These are phyloP conservation scores for Nymphaea colorata DNA, from an alignment of 164 flowering plant genomes.

Conservation along the genomic window DNA sequence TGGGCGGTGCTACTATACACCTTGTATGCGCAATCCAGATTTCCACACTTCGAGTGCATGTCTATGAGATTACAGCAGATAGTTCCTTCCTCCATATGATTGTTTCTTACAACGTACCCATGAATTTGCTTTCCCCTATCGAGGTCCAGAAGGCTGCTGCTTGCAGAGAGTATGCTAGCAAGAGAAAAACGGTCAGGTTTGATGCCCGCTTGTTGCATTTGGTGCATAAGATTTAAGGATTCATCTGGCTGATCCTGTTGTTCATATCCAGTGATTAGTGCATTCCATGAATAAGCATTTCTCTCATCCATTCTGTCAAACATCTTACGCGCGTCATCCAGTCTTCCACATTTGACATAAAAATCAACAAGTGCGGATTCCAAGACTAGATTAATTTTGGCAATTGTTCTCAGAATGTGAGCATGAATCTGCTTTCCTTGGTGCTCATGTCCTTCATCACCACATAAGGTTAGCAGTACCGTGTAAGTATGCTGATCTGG, in stretches of 20 bases:
- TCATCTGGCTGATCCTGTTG: slow-evolving; percentile 6
- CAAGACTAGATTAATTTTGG: slow-evolving; percentile 2
- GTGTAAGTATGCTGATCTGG: slow-evolving; percentile 5
- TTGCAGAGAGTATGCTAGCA: slow-evolving; percentile 7
- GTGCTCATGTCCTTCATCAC: slow-evolving; percentile 1
- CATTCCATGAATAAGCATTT: slow-evolving; percentile 15
- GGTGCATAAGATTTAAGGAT: slow-evolving; percentile 8
- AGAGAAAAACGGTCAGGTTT: slow-evolving; percentile 13
- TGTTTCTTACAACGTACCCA: slow-evolving; percentile 9
- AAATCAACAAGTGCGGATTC: slow-evolving; percentile 8
- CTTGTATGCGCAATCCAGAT: slow-evolving; percentile 9
- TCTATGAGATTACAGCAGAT: slow-evolving; percentile 8
- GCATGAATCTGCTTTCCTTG: slow-evolving; percentile 11
- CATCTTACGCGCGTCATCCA: slow-evolving; percentile 4
- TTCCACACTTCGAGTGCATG: slow-evolving; percentile 12
- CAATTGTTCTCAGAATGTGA: slow-evolving; percentile 4
- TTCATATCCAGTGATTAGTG: slow-evolving; percentile 11
- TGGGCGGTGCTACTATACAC: background rate
- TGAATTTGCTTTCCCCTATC: slow-evolving; percentile 14
- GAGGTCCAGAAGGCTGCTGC: slow-evolving; percentile 1
- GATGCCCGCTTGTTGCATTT: slow-evolving; percentile 11
- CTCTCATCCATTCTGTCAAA: slow-evolving; percentile 12
- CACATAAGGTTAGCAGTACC: slow-evolving; percentile 4
- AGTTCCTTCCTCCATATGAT: slow-evolving; percentile 6
- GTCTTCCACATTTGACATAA: slow-evolving; percentile 5